These are phyloP conservation scores for Sporisorium exsertum DNA, from an alignment of 1,284 basidiomycete genomes.

Conservation along the genomic window DNA sequence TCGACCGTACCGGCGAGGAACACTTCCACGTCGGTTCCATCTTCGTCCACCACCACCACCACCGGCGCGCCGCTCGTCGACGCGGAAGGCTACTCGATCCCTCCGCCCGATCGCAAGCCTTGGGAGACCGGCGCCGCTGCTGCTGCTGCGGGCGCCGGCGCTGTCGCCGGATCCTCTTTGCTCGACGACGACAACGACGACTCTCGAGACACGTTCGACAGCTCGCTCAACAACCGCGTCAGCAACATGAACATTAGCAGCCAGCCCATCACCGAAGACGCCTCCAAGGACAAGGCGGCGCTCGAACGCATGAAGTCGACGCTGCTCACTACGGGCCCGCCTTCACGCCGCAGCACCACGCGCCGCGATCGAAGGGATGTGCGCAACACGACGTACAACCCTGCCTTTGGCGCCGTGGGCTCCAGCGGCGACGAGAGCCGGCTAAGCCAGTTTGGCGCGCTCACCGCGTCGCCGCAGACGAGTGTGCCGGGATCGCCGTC, in stretches of 20 bases:
- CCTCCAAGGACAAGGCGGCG: constrained; percentile 71
- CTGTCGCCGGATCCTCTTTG: constrained; percentile 43
- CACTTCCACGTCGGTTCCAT: constrained; percentile 16
- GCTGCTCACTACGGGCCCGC: constrained; percentile 63
- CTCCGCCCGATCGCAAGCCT: constrained; percentile 72
- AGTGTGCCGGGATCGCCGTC: constrained; percentile 37
- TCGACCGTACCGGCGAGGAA: constrained; percentile 22
- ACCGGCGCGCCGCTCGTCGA: constrained; percentile 71
- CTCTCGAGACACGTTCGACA: constrained; percentile 36
- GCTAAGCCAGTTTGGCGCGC: constrained; percentile 41
- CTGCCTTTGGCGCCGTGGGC: constrained; percentile 39
- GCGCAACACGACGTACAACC: constrained; percentile 70
- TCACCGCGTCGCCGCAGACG: constrained; percentile 30
- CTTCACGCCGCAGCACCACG: constrained; percentile 69
- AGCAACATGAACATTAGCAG: constrained; percentile 69
- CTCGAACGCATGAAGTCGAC: constrained; percentile 72
- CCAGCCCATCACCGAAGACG: constrained; percentile 71
- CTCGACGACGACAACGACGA: constrained; percentile 65
- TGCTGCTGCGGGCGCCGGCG: constrained; percentile 2
- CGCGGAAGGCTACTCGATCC: constrained; percentile 73
- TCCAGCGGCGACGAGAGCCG: constrained; percentile 22
- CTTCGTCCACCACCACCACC: constrained; percentile 14
- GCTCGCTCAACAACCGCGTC: constrained; percentile 39
- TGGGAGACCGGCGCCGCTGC: constrained; percentile 67
- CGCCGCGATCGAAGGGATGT: constrained; percentile 71